Conservation (phyloP, 2,329 filamentous ascomycete species). For the Aspergillus phoenicis region DNA sequence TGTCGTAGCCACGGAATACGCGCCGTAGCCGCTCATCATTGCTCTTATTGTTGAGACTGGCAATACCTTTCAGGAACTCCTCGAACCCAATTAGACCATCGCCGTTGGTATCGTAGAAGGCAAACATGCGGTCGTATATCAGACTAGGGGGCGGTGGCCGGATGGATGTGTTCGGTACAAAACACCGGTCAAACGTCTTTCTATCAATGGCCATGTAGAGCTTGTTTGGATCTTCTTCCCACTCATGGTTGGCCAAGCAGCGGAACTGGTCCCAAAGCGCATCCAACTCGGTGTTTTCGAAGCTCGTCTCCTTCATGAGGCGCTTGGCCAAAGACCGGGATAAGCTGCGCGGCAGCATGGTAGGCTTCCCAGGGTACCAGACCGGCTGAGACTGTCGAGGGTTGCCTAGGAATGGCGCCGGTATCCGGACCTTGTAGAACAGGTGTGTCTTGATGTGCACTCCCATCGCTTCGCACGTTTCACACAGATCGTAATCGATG, state of each 20-base stretch:
- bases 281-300: slow-evolving; percentile 85
- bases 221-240: slow-evolving; percentile 75
- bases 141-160: slow-evolving; percentile 79
- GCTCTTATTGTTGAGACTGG: slow-evolving; percentile 61
- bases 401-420: slow-evolving; percentile 77
- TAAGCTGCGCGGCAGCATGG: slow-evolving; percentile 68
- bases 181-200: slow-evolving; percentile 86
- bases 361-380: slow-evolving; percentile 87
- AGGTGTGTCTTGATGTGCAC: slow-evolving; percentile 89
- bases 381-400: slow-evolving; percentile 78
- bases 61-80: slow-evolving; percentile 84
- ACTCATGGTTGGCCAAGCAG: slow-evolving; percentile 85
- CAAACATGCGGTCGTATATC: slow-evolving; percentile 94
- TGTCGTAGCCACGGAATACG: slow-evolving; percentile 87
- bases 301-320: slow-evolving; percentile 70
- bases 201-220: slow-evolving; percentile 84
- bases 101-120: slow-evolving; percentile 89
- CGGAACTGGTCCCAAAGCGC: slow-evolving; percentile 97
- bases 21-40: slow-evolving; percentile 68
- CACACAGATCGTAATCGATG: slow-evolving; percentile 92
- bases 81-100: slow-evolving; percentile 89
- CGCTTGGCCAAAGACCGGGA: slow-evolving; percentile 67
- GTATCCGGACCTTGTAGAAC: slow-evolving; percentile 94
- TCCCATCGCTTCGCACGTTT: slow-evolving; percentile 74
- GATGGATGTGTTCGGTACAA: slow-evolving; percentile 81